Conservation (phyloP, 2,329 filamentous ascomycete species). For the Xylariaceae sp. region DNA sequence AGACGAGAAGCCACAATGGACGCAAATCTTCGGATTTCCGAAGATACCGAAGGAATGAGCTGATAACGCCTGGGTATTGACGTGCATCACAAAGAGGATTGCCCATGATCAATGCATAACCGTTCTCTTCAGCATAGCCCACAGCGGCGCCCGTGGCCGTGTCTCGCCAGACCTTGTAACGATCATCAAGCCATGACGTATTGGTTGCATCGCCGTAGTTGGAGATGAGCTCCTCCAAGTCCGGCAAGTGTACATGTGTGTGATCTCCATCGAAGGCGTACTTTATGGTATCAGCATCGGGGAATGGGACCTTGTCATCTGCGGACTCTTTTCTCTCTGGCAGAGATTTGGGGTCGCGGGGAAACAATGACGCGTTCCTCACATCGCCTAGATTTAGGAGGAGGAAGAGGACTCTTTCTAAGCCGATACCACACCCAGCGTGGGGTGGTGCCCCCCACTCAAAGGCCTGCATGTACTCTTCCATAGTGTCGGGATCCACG, state of each 20-base stretch:
- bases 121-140: slow-evolving; percentile 70
- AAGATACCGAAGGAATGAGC: slow-evolving; percentile 70
- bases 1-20: slow-evolving; percentile 87
- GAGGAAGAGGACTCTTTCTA: slow-evolving; percentile 85
- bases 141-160: slow-evolving; percentile 74
- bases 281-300: slow-evolving; percentile 77
- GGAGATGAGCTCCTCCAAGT: slow-evolving; percentile 82
- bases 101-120: slow-evolving; percentile 79
- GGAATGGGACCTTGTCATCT: slow-evolving; percentile 63
- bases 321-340: slow-evolving; percentile 53
- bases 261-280: slow-evolving; percentile 45
- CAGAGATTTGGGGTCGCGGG: slow-evolving; percentile 82
- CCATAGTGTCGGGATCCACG: slow-evolving; percentile 77
- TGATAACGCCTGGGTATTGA: slow-evolving; percentile 72
- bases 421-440: slow-evolving; percentile 82
- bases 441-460: slow-evolving; percentile 86
- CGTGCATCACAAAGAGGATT: slow-evolving; percentile 78
- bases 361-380: slow-evolving; percentile 80
- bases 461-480: slow-evolving; percentile 86
- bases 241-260: slow-evolving; percentile 58
- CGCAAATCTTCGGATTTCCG: slow-evolving; percentile 66
- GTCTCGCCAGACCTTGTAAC: slow-evolving; percentile 86
- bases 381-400: slow-evolving; percentile 86
- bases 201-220: slow-evolving; percentile 95
- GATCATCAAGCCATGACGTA: slow-evolving; percentile 87